These are phyloP conservation scores for Medicago arabica DNA, from an alignment of 306 rosid genomes.

Conservation along the genomic window DNA sequence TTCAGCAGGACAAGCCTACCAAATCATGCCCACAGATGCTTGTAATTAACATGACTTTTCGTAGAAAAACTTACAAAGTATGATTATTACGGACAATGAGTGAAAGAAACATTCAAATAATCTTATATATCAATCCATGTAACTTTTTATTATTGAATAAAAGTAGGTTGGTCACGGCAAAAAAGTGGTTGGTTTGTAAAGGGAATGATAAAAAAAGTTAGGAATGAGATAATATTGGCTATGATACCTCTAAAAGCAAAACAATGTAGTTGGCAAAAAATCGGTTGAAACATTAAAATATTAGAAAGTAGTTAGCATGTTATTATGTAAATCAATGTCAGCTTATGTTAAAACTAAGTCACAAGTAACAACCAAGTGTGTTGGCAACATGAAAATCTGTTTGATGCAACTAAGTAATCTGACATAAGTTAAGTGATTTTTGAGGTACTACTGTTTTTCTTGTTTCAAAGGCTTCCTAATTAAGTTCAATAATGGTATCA, in stretches of 20 bases:
- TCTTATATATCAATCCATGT: conserved; percentile 1
- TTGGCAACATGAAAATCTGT: conserved; percentile 32
- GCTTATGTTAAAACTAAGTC: conserved; percentile 35
- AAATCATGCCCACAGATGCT: conserved; percentile 25
- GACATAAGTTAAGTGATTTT: conserved; percentile 5
- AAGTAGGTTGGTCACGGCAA: conserved; percentile 40
- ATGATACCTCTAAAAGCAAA: conserved; percentile 27
- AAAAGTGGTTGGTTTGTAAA: conserved; percentile 47
- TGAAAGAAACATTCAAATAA: conserved; percentile 15
- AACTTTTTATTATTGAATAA: conserved; percentile 29
- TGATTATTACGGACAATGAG: conserved; percentile 6
- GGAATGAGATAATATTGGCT: conserved; percentile 27
- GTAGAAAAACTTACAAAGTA: conserved; percentile 21
- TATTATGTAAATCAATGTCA: conserved; percentile 38
- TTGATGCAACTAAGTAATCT: conserved; percentile 33
- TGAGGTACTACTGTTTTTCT: not conserved
- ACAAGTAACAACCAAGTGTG: conserved; percentile 23
- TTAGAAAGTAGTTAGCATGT: conserved; percentile 47
- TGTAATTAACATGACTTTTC: conserved; percentile 14
- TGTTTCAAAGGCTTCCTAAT: not conserved
- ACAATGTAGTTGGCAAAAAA: conserved; percentile 49
- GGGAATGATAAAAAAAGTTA: conserved; percentile 39
- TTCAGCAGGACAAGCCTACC: conserved; percentile 28
- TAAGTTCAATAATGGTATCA: not conserved
- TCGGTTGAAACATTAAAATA: conserved; percentile 38